Conservation (phyloP, 192 early-diverging fungal genomes). For the Gonapodya prolifera region DNA sequence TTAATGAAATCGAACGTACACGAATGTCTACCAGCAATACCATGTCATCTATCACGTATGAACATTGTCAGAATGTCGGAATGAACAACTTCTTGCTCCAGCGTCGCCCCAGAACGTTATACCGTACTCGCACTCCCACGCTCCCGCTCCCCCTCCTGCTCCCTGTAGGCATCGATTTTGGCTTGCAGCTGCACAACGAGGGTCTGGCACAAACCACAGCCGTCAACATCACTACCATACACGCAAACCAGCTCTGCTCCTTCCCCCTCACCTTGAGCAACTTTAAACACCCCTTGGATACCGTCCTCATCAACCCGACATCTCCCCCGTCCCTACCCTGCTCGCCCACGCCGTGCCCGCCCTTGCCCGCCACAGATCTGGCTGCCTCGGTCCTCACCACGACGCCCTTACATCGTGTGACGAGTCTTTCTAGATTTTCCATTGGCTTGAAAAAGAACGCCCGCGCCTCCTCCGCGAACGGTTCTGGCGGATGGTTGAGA, state of each 20-base stretch:
- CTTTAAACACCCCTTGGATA: constrained; percentile 10
- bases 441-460: constrained; percentile 11
- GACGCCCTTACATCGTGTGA: constrained; percentile 1
- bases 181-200: not conserved
- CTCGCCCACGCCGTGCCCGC: not conserved
- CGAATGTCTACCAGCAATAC: not conserved
- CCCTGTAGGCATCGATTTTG: not conserved
- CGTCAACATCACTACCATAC: not conserved
- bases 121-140: too few relatives aligned
- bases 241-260: too few relatives aligned
- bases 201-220: not conserved
- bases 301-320: not conserved
- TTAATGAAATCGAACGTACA: not conserved
- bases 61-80: too few relatives aligned
- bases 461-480: constrained; percentile 13
- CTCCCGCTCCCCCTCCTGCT: too few relatives aligned
- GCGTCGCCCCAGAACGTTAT: too few relatives aligned
- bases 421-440: not conserved
- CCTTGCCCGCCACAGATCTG: not conserved
- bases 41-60: not conserved
- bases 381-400: constrained; percentile 9
- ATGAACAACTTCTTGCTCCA: too few relatives aligned
- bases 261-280: constrained; percentile 6
- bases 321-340: not conserved
- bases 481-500: constrained; percentile 19